phyloP scores from a whole-genome alignment of 75 land plant genomes.

The Isoetes taiwanensis region DNA sequence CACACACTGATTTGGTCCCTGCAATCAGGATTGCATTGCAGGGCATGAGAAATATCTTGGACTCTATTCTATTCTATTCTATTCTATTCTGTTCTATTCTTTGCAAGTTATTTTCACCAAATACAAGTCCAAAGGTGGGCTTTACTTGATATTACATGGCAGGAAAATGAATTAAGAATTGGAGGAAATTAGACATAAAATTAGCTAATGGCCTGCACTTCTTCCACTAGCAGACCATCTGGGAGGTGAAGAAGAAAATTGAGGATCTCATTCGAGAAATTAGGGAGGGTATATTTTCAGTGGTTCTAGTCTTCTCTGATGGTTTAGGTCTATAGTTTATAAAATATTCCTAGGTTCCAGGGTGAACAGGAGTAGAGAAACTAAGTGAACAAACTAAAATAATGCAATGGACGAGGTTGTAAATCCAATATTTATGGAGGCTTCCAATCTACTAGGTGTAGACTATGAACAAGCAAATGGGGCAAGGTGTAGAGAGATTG shows the following conservation, averaged over 20 bases:
- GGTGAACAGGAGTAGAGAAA: constrained; percentile 23
- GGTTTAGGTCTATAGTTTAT: not conserved
- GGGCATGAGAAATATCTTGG: constrained; percentile 27
- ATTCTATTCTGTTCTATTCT: no score
- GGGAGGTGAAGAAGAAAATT: constrained; percentile 23
- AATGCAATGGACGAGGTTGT: constrained; percentile 26
- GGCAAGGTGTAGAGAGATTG: constrained; percentile 25
- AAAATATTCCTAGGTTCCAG: constrained; percentile 19
- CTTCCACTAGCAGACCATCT: constrained; percentile 10
- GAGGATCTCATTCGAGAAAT: constrained; percentile 30
- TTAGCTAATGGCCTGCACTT: constrained; percentile 25
- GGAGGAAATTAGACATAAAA: constrained; percentile 13
- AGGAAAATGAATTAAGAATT: constrained; percentile 7
- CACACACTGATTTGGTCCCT: constrained; percentile 12
- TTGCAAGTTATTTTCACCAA: constrained; percentile 1
- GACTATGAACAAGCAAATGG: constrained; percentile 19
- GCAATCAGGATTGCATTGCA: constrained; percentile 26
- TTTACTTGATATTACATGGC: constrained; percentile 27
- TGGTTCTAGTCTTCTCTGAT: not conserved
- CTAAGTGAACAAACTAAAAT: constrained; percentile 16
- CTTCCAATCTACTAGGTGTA: constrained; percentile 31
- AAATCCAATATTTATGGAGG: constrained; percentile 42
- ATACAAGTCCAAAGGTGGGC: constrained; percentile 20
- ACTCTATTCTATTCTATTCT: no score
- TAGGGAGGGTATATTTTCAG: constrained; percentile 18